Percentiles rank a stretch among this genome's conserved stretches.
Conservation (phyloP, 2,329 filamentous ascomycete species). For the Cladosporium cucumerinum region DNA sequence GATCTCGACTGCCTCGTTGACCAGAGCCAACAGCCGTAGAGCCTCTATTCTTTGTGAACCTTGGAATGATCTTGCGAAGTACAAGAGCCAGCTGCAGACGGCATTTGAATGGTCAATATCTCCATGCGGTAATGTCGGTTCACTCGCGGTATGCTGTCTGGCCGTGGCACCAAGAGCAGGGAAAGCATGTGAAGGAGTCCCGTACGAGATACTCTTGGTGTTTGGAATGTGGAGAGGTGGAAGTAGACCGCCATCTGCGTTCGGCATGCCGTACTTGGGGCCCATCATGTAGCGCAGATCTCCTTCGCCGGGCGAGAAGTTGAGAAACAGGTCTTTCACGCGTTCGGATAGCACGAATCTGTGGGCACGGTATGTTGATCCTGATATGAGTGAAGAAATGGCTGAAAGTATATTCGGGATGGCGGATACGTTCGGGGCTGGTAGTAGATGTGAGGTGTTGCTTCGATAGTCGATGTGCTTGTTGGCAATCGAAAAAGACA, state of each 20-base stretch:
- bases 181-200: constrained; percentile 39
- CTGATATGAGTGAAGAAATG: constrained; percentile 69
- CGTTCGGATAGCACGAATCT: constrained; percentile 50
- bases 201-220: constrained; percentile 32
- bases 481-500: constrained; percentile 50
- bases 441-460: constrained; percentile 34
- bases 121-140: constrained; percentile 13
- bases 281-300: constrained; percentile 27
- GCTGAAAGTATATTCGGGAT: constrained; percentile 73
- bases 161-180: constrained; percentile 39
- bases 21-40: constrained; percentile 39
- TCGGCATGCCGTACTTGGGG: constrained; percentile 26
- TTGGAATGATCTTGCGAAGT: constrained; percentile 41
- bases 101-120: constrained; percentile 46
- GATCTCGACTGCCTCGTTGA: constrained; percentile 34
- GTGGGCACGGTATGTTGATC: constrained; percentile 74
- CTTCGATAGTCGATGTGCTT: constrained; percentile 28
- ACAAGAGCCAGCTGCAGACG: constrained; percentile 48
- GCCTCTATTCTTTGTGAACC: constrained; percentile 42
- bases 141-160: not conserved
- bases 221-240: constrained; percentile 42
- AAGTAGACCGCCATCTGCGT: constrained; percentile 24
- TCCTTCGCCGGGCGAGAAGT: constrained; percentile 20
- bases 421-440: constrained; percentile 56
- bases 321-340: constrained; percentile 38